A percentile compares a stretch with the other conserved stretches of the same genome.
phyloP scores from a whole-genome alignment of 1,284 basidiomycete species.

The Ganoderma lingzhi region DNA sequence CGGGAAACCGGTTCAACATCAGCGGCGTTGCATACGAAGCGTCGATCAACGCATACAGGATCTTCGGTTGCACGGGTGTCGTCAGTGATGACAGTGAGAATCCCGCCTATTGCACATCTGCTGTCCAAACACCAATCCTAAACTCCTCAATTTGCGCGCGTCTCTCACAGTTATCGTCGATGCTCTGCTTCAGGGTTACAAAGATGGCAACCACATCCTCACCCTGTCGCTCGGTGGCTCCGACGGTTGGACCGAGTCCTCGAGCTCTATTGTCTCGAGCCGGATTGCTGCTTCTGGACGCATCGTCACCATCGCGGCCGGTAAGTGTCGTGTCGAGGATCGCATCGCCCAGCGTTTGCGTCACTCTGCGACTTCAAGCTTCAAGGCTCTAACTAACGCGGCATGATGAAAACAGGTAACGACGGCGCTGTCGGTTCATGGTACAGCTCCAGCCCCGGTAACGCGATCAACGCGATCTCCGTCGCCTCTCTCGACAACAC shows the following conservation, averaged over 20 bases:
- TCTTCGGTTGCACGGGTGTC: slow-evolving; percentile 57
- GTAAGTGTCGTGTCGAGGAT: slow-evolving; percentile 25
- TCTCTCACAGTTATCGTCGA: slow-evolving; percentile 52
- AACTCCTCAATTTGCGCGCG: neutral
- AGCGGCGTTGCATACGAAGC: slow-evolving; percentile 59
- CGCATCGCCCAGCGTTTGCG: neutral
- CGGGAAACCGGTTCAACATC: slow-evolving; percentile 63
- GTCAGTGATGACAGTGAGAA: slow-evolving; percentile 54
- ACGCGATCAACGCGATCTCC: slow-evolving; percentile 57
- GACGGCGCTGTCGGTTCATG: slow-evolving; percentile 54
- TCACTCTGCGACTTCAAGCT: neutral
- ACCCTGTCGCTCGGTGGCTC: slow-evolving; percentile 69
- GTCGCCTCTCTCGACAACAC: slow-evolving; percentile 59
- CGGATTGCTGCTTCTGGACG: slow-evolving; percentile 58
- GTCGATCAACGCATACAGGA: slow-evolving; percentile 52
- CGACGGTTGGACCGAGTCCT: slow-evolving; percentile 66
- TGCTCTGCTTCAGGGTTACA: slow-evolving; percentile 55
- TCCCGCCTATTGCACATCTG: neutral
- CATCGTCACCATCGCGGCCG: slow-evolving; percentile 62
- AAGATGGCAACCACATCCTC: slow-evolving; percentile 64
- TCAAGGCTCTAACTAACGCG: neutral
- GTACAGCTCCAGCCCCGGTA: slow-evolving; percentile 58
- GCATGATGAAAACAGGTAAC: slow-evolving; percentile 34
- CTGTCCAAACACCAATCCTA: neutral
- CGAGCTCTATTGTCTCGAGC: slow-evolving; percentile 60